Evolutionary conservation across 768 basidiomycete species (phyloP).

Genomic region (Leccinum arenicola): DNA sequence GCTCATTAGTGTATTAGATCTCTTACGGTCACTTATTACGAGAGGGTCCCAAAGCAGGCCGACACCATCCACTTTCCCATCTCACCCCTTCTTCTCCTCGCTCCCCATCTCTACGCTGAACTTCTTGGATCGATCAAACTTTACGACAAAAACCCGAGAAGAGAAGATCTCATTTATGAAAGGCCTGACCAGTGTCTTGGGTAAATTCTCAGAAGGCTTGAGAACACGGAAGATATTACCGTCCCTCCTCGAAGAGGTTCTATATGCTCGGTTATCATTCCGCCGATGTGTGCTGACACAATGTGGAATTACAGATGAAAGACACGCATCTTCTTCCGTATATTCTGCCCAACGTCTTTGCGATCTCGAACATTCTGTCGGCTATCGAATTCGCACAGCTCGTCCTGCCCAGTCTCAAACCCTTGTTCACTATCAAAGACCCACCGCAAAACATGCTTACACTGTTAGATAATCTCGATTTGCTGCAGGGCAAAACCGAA

Average conservation of each 20-base stretch:
- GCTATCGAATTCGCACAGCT: slow-evolving; percentile 75
- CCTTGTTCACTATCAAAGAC: slow-evolving; percentile 86
- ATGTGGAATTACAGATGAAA: slow-evolving; percentile 65
- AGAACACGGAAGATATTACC: slow-evolving; percentile 87
- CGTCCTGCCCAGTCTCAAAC: slow-evolving; percentile 86
- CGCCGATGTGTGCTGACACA: slow-evolving; percentile 4
- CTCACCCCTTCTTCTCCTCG: slow-evolving; percentile 91
- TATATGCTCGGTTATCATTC: slow-evolving; percentile 10
- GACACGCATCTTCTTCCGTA: slow-evolving; percentile 91
- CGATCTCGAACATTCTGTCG: slow-evolving; percentile 75
- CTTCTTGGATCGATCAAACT: slow-evolving; percentile 93
- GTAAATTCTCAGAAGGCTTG: slow-evolving; percentile 84
- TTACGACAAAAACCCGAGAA: slow-evolving; percentile 89
- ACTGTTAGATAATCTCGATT: slow-evolving; percentile 80
- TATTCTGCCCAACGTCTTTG: slow-evolving; percentile 93
- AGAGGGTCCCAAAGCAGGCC: slow-evolving; percentile 71
- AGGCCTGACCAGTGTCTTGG: slow-evolving; percentile 76
- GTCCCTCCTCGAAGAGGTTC: slow-evolving; percentile 90
- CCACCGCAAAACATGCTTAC: slow-evolving; percentile 98
- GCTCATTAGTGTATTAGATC: slow-evolving; percentile 36
- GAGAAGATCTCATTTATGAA: slow-evolving; percentile 98
- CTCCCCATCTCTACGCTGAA: slow-evolving; percentile 94
- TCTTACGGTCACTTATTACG: slow-evolving; percentile 79
- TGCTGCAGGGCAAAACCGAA: slow-evolving; percentile 88
- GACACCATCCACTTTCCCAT: slow-evolving; percentile 74